phyloP scores from a whole-genome alignment of 208 protist genomes.

The Zelonia costaricensis region DNA sequence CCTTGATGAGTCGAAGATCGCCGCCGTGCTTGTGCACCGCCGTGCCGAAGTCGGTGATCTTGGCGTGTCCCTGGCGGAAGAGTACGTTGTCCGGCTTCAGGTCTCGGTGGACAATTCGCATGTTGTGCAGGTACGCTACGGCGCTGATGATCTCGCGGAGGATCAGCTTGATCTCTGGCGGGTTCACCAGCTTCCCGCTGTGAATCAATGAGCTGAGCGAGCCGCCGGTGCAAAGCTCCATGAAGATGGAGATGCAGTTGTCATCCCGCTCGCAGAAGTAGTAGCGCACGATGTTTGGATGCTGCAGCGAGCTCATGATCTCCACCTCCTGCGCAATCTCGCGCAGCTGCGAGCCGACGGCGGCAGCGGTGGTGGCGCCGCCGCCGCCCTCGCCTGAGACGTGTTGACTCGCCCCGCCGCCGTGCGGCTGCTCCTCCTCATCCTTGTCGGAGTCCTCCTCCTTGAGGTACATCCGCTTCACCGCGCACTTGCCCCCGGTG shows the following conservation, averaged over 20 bases:
- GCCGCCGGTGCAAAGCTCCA: slow-evolving; percentile 87
- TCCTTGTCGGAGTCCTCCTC: slow-evolving; percentile 36
- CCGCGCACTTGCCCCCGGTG: slow-evolving; percentile 63
- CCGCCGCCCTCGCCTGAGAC: not conserved
- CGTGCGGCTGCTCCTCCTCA: slow-evolving; percentile 13
- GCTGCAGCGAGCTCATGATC: slow-evolving; percentile 78
- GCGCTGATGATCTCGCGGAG: slow-evolving; percentile 71
- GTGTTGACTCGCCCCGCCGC: slow-evolving; percentile 5
- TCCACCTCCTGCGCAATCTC: slow-evolving; percentile 84
- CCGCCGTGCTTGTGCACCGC: slow-evolving; percentile 59
- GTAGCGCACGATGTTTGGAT: slow-evolving; percentile 87
- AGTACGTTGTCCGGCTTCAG: slow-evolving; percentile 88
- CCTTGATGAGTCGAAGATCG: slow-evolving; percentile 56
- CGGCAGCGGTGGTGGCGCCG: slow-evolving; percentile 1
- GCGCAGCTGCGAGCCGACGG: slow-evolving; percentile 47
- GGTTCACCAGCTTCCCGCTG: slow-evolving; percentile 36
- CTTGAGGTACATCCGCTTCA: slow-evolving; percentile 87
- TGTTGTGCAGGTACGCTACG: slow-evolving; percentile 75
- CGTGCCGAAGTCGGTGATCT: slow-evolving; percentile 85
- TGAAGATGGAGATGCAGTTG: slow-evolving; percentile 90
- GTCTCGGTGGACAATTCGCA: slow-evolving; percentile 83
- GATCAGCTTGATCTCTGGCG: slow-evolving; percentile 52
- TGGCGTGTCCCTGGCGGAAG: slow-evolving; percentile 64
- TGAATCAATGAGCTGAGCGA: slow-evolving; percentile 62
- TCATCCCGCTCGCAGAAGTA: slow-evolving; percentile 78